These are phyloP conservation scores for Diaporthe ampelina DNA, from an alignment of 2,329 filamentous ascomycete genomes.

Conservation along the genomic window DNA sequence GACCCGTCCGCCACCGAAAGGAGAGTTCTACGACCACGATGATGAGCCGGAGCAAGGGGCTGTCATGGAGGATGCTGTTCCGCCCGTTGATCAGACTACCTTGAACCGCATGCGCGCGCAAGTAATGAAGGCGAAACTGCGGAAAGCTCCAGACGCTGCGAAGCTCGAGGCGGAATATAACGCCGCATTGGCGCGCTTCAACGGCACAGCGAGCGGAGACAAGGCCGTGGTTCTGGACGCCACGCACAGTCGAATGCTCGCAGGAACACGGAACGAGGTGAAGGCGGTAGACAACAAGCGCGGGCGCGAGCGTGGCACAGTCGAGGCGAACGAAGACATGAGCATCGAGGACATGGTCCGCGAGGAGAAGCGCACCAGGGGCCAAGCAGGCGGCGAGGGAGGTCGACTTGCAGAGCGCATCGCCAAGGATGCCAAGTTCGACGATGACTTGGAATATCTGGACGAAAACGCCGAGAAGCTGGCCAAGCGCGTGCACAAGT, in stretches of 20 bases:
- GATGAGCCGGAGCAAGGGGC: slow-evolving; percentile 65
- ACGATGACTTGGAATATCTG: slow-evolving; percentile 95
- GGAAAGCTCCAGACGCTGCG: slow-evolving; percentile 79
- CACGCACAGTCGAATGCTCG: slow-evolving; percentile 91
- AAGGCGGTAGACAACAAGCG: slow-evolving; percentile 83
- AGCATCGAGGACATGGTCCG: slow-evolving; percentile 96
- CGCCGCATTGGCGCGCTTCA: slow-evolving; percentile 74
- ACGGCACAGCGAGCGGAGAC: slow-evolving; percentile 64
- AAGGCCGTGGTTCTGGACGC: slow-evolving; percentile 85
- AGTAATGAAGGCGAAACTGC: slow-evolving; percentile 95
- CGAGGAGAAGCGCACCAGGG: slow-evolving; percentile 89
- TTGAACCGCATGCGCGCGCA: slow-evolving; percentile 93
- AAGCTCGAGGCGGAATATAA: slow-evolving; percentile 89
- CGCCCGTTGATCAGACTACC: slow-evolving; percentile 79
- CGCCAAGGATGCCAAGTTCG: slow-evolving; percentile 91
- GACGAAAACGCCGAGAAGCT: slow-evolving; percentile 96
- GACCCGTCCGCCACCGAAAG: slow-evolving; percentile 58
- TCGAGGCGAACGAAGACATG: slow-evolving; percentile 96
- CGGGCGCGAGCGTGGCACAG: slow-evolving; percentile 84
- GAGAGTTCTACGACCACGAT: slow-evolving; percentile 49
- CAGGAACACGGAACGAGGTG: slow-evolving; percentile 80
- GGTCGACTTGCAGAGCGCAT: slow-evolving; percentile 90
- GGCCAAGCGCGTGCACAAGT: slow-evolving; percentile 88
- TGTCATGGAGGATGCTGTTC: slow-evolving; percentile 66
- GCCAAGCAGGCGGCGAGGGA: slow-evolving; percentile 83